Percentiles rank a stretch among this genome's conserved stretches.
These are phyloP conservation scores for Triangularia setosa DNA, from an alignment of 2,329 filamentous ascomycete genomes.

Conservation along the genomic window DNA sequence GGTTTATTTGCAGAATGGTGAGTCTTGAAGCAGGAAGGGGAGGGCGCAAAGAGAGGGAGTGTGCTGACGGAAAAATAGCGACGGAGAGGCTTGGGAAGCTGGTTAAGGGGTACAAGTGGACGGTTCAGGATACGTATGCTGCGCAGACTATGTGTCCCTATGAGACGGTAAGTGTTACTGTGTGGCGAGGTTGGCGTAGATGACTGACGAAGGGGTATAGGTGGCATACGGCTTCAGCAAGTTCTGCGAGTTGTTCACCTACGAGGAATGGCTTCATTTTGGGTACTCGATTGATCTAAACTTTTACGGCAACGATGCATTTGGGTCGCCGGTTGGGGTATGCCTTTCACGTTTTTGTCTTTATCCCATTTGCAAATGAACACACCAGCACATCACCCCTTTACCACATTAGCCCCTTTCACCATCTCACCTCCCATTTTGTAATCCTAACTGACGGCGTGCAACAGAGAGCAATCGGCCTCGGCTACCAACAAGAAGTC, in stretches of 20 bases:
- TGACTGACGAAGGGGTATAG: constrained; percentile 23
- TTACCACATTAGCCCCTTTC: not conserved
- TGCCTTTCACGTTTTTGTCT: constrained; percentile 23
- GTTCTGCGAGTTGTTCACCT: constrained; percentile 73
- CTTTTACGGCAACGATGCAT: constrained; percentile 59
- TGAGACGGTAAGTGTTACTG: constrained; percentile 50
- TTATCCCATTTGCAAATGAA: not conserved
- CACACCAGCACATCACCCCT: not conserved
- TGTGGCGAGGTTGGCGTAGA: constrained; percentile 11
- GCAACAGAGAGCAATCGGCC: constrained; percentile 60
- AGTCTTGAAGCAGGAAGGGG: not conserved
- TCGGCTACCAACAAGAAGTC: constrained; percentile 70
- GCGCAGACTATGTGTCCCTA: constrained; percentile 72
- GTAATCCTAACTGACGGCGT: not conserved
- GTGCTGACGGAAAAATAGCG: constrained; percentile 36
- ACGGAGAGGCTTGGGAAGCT: constrained; percentile 55
- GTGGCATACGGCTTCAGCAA: constrained; percentile 70
- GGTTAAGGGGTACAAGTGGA: constrained; percentile 60
- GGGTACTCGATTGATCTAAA: constrained; percentile 66
- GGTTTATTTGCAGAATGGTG: constrained; percentile 61
- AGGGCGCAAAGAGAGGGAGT: not conserved
- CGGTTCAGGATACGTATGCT: constrained; percentile 58
- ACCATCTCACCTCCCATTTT: not conserved
- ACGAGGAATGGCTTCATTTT: constrained; percentile 68
- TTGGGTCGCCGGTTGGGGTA: constrained; percentile 60